Conservation (phyloP, 2,329 filamentous ascomycete genomes). For the Monosporascus sp. region DNA sequence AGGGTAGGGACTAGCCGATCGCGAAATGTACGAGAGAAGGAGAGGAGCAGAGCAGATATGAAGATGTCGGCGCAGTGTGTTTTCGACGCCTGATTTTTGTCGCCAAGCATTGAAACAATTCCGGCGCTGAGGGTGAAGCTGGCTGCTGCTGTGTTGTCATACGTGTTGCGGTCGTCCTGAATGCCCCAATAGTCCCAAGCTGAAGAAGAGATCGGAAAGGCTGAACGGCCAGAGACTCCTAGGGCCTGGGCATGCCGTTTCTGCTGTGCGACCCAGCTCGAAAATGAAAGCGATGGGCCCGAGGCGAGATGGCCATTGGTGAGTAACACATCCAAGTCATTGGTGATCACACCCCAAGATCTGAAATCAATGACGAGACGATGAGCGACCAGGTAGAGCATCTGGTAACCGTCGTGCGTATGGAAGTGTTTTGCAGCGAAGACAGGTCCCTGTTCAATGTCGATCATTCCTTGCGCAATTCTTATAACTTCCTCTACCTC, state of each 20-base stretch:
- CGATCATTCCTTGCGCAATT: conserved; percentile 37
- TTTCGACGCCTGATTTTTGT: conserved; percentile 39
- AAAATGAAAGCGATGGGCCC: conserved; percentile 40
- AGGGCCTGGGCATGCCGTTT: conserved; percentile 29
- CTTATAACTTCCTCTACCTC: conserved; percentile 37
- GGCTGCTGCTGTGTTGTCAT: conserved; percentile 36
- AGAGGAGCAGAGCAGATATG: conserved; percentile 47
- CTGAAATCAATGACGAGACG: conserved; percentile 46
- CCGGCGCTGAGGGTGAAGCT: conserved; percentile 40
- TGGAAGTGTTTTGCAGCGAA: conserved; percentile 46
- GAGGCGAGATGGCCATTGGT: conserved; percentile 39
- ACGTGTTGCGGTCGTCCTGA: conserved; percentile 36
- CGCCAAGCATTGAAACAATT: conserved; percentile 37
- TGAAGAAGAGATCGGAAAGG: conserved; percentile 34
- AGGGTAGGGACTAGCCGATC: conserved; percentile 46
- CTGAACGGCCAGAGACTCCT: conserved; percentile 25
- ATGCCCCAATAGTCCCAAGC: conserved; percentile 45
- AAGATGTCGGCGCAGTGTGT: conserved; percentile 51
- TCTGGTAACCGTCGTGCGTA: conserved; percentile 38
- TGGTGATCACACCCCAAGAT: conserved; percentile 46
- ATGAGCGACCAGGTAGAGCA: conserved; percentile 46
- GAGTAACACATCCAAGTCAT: conserved; percentile 46
- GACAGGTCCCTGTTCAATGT: conserved; percentile 45
- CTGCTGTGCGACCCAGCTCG: conserved; percentile 44
- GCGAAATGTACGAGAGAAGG: conserved; percentile 50